A percentile compares a stretch with the other conserved stretches of the same genome.
These are phyloP conservation scores for Talaromyces verruculosus DNA, from an alignment of 2,329 filamentous ascomycete species.

Conservation along the genomic window DNA sequence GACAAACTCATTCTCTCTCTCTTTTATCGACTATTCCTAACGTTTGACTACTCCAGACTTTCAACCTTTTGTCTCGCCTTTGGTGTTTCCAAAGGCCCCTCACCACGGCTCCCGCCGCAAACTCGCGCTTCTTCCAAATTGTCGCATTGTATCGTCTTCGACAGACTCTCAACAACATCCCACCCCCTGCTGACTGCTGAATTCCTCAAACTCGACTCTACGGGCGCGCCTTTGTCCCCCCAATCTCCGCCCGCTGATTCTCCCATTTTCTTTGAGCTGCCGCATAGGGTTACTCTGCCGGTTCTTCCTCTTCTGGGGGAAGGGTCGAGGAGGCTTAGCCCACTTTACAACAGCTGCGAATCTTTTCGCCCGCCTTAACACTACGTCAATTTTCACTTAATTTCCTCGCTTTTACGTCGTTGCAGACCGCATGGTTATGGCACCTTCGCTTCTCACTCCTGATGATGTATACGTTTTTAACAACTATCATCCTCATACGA, in stretches of 20 bases:
- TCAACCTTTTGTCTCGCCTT: conserved; percentile 31
- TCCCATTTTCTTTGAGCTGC: conserved; percentile 78
- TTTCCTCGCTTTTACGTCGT: neutral
- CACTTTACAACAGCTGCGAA: conserved; percentile 84
- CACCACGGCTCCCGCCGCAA: conserved; percentile 41
- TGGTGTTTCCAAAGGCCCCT: conserved; percentile 39
- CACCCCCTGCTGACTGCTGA: conserved; percentile 41
- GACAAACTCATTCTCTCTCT: neutral
- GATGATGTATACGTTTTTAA: conserved; percentile 45
- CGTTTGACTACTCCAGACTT: neutral
- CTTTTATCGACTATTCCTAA: neutral
- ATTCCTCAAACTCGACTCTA: conserved; percentile 23
- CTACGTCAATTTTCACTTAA: conserved; percentile 25
- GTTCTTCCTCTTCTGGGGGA: conserved; percentile 99
- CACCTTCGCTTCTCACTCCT: conserved; percentile 65
- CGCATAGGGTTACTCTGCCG: conserved; percentile 98
- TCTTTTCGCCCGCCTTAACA: conserved; percentile 95
- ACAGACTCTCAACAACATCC: conserved; percentile 51
- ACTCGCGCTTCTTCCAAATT: conserved; percentile 41
- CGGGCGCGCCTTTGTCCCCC: conserved; percentile 41
- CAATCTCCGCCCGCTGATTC: conserved; percentile 45
- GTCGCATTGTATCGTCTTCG: conserved; percentile 44
- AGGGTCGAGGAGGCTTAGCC: conserved; percentile 99
- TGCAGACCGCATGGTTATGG: conserved; percentile 60
- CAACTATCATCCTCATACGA: conserved; percentile 31